Evolutionary conservation across 2,329 filamentous ascomycete species (phyloP).

Genomic region (Pseudocercospora pini-densiflorae): DNA sequence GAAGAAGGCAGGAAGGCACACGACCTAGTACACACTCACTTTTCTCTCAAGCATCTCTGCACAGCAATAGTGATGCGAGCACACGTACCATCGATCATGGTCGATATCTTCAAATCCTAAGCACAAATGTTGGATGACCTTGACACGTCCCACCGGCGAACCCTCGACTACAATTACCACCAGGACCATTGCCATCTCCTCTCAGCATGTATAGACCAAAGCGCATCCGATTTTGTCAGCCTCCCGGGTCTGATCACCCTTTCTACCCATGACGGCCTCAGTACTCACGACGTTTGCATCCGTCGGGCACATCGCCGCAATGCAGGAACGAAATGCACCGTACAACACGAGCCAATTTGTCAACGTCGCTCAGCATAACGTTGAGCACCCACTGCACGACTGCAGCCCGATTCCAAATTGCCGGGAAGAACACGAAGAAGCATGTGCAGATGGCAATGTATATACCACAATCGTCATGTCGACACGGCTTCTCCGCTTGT

Average conservation of each 20-base stretch:
- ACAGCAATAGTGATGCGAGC: not conserved
- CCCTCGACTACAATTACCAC: not conserved
- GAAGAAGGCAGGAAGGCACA: conserved; percentile 8
- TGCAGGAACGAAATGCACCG: not conserved
- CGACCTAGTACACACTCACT: conserved; percentile 3
- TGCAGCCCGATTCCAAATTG: not conserved
- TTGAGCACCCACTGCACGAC: not conserved
- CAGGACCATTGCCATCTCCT: not conserved
- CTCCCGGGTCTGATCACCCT: too few species aligned
- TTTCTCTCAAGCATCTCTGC: not conserved
- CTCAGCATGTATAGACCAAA: not conserved
- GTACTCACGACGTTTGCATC: not conserved
- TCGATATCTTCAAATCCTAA: not conserved
- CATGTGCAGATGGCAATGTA: not conserved
- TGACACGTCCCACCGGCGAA: not conserved
- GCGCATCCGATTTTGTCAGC: too few species aligned
- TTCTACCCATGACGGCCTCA: not conserved
- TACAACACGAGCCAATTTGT: not conserved
- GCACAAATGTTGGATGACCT: not conserved
- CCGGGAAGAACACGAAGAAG: not conserved
- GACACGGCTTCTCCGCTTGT: not conserved
- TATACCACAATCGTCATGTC: not conserved
- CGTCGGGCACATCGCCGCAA: not conserved
- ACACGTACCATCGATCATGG: not conserved
- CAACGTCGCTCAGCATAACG: conserved; percentile 4